Conservation (phyloP, 306 rosid genomes). For the apple (Malus domestica) region DNA sequence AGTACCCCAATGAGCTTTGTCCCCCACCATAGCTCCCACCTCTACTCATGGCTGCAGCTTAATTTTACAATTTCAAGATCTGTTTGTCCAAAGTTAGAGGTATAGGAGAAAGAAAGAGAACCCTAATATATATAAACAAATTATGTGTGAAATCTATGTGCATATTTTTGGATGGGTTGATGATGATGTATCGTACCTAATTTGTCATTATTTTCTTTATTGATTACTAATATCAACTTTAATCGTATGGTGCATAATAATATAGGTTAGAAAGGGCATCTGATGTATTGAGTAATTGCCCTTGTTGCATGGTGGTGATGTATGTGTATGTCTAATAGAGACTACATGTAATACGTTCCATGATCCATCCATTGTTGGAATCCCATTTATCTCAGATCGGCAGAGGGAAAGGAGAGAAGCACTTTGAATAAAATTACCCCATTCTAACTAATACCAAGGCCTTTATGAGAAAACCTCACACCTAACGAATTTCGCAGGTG, state of each 20-base stretch:
- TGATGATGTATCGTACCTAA: neutral
- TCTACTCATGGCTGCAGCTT: constrained; percentile 43
- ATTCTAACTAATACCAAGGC: too few relatives aligned
- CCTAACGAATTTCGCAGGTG: accelerated
- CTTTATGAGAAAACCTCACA: too few relatives aligned
- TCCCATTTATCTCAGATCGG: too few relatives aligned
- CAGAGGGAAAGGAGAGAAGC: too few relatives aligned
- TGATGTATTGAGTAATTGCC: neutral
- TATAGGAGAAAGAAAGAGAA: neutral
- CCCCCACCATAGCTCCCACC: constrained; percentile 71
- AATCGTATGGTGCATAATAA: neutral
- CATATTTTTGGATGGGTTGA: neutral
- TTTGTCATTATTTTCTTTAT: constrained; percentile 1
- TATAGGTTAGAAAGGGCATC: neutral
- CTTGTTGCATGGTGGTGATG: neutral
- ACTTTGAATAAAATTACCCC: too few relatives aligned
- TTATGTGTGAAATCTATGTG: neutral
- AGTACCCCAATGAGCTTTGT: constrained; percentile 64
- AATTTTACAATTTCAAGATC: neutral
- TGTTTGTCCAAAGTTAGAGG: neutral
- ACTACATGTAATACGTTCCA: neutral
- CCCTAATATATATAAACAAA: constrained; percentile 17
- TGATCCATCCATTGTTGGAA: neutral
- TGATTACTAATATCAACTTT: constrained; percentile 2
- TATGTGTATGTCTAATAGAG: neutral